These are phyloP conservation scores for Blastobotrys robertii DNA, from an alignment of 805 yeast genomes.

Conservation along the genomic window DNA sequence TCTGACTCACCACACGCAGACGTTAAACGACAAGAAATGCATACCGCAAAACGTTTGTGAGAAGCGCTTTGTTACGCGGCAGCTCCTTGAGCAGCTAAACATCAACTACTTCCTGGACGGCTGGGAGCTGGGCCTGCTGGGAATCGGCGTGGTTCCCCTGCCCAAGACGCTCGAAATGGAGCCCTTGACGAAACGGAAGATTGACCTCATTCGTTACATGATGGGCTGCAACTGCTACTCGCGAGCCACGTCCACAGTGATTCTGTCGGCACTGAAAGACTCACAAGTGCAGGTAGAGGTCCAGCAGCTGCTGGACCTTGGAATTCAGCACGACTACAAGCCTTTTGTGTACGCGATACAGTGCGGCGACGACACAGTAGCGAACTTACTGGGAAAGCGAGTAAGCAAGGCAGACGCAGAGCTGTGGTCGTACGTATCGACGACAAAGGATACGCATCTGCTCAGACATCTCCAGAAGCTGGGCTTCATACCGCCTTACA, in stretches of 20 bases:
- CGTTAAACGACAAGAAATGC: conserved; percentile 10
- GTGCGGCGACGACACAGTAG: conserved; percentile 11
- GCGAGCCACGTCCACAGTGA: conserved; percentile 8
- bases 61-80: conserved; percentile 20
- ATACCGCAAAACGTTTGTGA: conserved; percentile 9
- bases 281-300: not conserved
- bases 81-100: conserved; percentile 39
- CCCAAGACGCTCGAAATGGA: conserved; percentile 44
- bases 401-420: not conserved
- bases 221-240: conserved; percentile 13
- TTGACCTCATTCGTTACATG: conserved; percentile 9
- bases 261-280: conserved; percentile 2
- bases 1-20: conserved; percentile 14
- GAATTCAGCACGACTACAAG: conserved; percentile 2
- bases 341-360: conserved; percentile 8
- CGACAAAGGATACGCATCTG: not conserved
- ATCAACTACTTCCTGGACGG: conserved; percentile 67
- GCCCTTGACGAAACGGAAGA: conserved; percentile 23
- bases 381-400: not conserved
- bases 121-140: conserved; percentile 57
- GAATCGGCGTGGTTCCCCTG: not conserved
- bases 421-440: conserved; percentile 5
- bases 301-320: conserved; percentile 1
- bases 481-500: conserved; percentile 6
- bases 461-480: conserved; percentile 1